Evolutionary conservation across 202 grass and related monocot species (phyloP).

Genomic region (Eragrostis tef): DNA sequence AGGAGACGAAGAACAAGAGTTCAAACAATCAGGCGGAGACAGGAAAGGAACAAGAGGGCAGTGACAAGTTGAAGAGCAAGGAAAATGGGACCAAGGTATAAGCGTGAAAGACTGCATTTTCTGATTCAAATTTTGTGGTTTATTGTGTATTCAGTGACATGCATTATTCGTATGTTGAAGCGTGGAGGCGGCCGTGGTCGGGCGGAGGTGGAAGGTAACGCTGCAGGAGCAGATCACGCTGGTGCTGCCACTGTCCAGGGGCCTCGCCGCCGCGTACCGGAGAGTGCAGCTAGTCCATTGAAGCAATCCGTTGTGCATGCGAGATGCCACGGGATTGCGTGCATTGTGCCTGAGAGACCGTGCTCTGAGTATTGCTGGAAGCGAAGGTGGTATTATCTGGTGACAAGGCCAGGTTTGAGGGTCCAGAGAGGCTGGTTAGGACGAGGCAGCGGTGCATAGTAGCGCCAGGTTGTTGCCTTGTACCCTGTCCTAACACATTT

Average conservation of each 20-base stretch:
- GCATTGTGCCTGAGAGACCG: too few relatives aligned
- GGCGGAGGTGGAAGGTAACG: conserved; percentile 44
- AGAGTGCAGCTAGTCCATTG: conserved; percentile 58
- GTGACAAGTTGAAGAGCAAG: too few relatives aligned
- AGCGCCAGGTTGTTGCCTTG: conserved; percentile 62
- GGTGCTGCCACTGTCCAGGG: conserved; percentile 66
- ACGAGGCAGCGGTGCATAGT: conserved; percentile 71
- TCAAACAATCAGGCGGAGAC: too few relatives aligned
- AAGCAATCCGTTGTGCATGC: background rate
- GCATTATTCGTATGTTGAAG: background rate
- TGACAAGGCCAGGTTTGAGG: conserved; percentile 59
- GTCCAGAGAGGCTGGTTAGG: conserved; percentile 55
- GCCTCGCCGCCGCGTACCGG: conserved; percentile 48
- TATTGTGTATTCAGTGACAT: too few relatives aligned
- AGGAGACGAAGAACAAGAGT: too few relatives aligned
- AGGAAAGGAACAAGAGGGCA: too few relatives aligned
- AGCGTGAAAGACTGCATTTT: too few relatives aligned
- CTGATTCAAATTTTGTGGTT: too few relatives aligned
- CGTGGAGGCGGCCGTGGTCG: conserved; percentile 36
- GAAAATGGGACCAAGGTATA: too few relatives aligned
- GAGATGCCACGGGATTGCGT: background rate
- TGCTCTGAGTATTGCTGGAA: conserved; percentile 47
- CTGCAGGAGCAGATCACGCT: conserved; percentile 61
- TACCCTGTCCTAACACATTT: conserved; percentile 49
- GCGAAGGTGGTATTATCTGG: conserved; percentile 59